Evolutionary conservation across 305 asterid species (phyloP).

Genomic region (Solanum hybrid): DNA sequence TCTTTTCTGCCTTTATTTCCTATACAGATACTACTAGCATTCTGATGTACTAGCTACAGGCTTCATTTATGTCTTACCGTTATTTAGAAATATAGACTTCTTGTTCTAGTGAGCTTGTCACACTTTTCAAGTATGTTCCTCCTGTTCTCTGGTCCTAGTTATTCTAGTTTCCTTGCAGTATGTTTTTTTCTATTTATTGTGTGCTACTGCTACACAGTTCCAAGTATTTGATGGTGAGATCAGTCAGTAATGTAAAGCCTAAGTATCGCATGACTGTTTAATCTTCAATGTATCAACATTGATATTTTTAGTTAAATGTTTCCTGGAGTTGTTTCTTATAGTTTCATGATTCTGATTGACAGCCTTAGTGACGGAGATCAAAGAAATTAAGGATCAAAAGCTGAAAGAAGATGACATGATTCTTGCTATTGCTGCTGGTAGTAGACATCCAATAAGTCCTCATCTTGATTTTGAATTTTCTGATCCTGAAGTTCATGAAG

Average conservation of each 20-base stretch:
- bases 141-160: background rate
- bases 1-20: background rate
- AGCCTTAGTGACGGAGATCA: slow-evolving; percentile 84
- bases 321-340: slow-evolving; percentile 21
- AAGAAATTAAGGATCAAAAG: slow-evolving; percentile 77
- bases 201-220: background rate
- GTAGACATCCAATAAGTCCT: slow-evolving; percentile 56
- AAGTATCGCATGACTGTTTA: background rate
- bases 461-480: slow-evolving; percentile 73
- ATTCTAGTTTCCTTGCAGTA: background rate
- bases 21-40: background rate
- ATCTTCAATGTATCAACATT: background rate
- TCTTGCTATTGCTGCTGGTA: slow-evolving; percentile 80
- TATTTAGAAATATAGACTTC: background rate
- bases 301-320: background rate
- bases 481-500: slow-evolving; percentile 78
- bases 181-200: background rate
- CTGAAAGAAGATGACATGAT: slow-evolving; percentile 77
- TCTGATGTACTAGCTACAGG: background rate
- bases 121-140: background rate
- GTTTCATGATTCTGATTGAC: slow-evolving; percentile 11
- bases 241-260: background rate
- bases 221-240: background rate
- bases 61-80: background rate
- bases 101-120: background rate